Evolutionary conservation across 176 grass and related monocot genomes (phyloP).

Genomic region (Triticum urartu): DNA sequence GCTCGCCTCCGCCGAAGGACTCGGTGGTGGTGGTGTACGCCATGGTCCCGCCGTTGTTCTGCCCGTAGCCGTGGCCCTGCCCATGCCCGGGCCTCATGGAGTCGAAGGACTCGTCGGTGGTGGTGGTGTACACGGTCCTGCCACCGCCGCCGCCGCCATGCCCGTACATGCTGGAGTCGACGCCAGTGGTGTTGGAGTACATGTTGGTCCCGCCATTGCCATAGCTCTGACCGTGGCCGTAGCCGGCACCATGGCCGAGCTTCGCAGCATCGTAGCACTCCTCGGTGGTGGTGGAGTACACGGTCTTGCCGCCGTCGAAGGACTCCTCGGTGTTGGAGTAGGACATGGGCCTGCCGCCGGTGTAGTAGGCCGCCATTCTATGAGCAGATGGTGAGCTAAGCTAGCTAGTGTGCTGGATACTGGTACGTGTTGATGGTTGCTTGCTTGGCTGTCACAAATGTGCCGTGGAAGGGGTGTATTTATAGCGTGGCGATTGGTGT

Average conservation of each 20-base stretch:
- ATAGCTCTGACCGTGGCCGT: background rate
- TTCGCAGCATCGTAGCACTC: conserved; percentile 10
- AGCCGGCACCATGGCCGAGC: background rate
- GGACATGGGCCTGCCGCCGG: conserved; percentile 2
- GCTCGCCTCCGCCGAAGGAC: background rate
- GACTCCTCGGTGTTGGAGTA: conserved; percentile 5
- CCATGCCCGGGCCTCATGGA: background rate
- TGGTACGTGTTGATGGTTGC: background rate
- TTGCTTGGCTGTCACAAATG: background rate
- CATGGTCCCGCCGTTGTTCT: background rate
- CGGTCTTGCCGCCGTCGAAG: conserved; percentile 8
- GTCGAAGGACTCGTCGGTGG: conserved; percentile 27
- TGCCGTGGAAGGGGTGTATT: background rate
- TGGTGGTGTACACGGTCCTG: conserved; percentile 32
- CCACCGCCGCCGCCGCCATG: background rate
- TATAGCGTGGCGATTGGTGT: conserved; percentile 13
- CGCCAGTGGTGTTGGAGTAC: conserved; percentile 35
- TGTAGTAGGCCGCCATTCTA: conserved; percentile 30
- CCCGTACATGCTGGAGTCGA: background rate
- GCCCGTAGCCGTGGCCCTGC: background rate
- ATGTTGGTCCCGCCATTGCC: background rate
- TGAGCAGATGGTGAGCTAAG: background rate
- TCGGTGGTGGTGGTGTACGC: conserved; percentile 22
- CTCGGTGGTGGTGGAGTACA: conserved; percentile 27
- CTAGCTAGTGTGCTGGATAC: background rate